Conservation (phyloP, 2,329 filamentous ascomycete genomes). For the Pseudopyrenochaeta lycopersici region DNA sequence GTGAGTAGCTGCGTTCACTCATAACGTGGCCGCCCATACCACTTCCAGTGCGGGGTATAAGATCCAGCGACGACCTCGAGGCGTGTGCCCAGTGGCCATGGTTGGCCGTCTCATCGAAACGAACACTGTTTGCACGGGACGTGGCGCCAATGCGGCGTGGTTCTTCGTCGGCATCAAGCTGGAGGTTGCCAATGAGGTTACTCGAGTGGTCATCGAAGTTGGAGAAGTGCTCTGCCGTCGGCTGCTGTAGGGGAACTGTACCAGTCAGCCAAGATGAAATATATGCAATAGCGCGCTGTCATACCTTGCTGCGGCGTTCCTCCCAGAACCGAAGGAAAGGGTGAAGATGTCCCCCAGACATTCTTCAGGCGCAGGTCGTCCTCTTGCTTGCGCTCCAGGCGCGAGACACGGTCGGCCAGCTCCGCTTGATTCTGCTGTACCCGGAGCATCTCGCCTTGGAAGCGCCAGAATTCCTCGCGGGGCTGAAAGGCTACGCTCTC, state of each 20-base stretch:
- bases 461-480: constrained; percentile 70
- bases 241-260: constrained; percentile 79
- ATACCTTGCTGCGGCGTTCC: constrained; percentile 88
- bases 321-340: constrained; percentile 85
- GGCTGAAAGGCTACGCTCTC: constrained; percentile 70
- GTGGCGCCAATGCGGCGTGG: constrained; percentile 84
- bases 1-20: constrained; percentile 90
- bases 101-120: constrained; percentile 94
- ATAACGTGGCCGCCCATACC: constrained; percentile 80
- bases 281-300: constrained; percentile 27
- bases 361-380: constrained; percentile 76
- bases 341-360: constrained; percentile 85
- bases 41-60: constrained; percentile 80
- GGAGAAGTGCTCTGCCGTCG: constrained; percentile 85
- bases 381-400: constrained; percentile 69
- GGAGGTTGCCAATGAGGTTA: constrained; percentile 80
- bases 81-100: constrained; percentile 89
- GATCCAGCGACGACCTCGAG: constrained; percentile 83
- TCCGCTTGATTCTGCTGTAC: constrained; percentile 68
- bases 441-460: constrained; percentile 69
- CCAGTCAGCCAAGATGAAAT: constrained; percentile 20
- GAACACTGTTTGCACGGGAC: constrained; percentile 94
- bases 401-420: constrained; percentile 68
- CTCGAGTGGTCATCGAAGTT: constrained; percentile 87
- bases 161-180: constrained; percentile 87